Evolutionary conservation across 495 filamentous ascomycete species (phyloP), one percentile per base, ranked within the genome.

Genomic region (Aspergillus saccharolyticus): DNA sequence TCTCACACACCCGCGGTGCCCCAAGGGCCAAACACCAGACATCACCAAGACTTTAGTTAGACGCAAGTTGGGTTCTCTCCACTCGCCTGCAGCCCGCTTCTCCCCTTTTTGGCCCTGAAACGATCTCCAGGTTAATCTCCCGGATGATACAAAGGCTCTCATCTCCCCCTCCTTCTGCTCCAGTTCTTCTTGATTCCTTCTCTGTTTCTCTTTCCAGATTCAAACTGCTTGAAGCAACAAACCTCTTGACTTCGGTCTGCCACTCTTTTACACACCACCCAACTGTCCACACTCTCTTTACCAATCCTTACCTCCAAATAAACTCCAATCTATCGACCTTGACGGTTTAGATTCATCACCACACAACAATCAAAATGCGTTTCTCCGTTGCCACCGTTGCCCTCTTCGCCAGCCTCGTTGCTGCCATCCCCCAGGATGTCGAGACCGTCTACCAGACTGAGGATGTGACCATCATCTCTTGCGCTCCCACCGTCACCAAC

Each of bases 381-480:
- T 82, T 80, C 77, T 66, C 78, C 61, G 55, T 72, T 65, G 73
- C 70, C 61, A 65, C 75, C 64, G 58, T 78, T 70, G 77, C 77
- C 65, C 66, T 81, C 71, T 76, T 77, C 70, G 77, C 77, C 63
- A 73, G 74, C 66, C 70, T 76, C 62, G 70, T 71, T 59, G 65
- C 64, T 63, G 75, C 75, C 63, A 57, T 69, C 63, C 66, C 68
- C 59, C 62, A 64, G 58, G 70, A 58, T 56, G 70, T 74, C 58
- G 52, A 69, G 61, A 80, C 77, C 63, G 69, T 82, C 75, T 82
- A 78, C 76, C 63, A 70, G 70, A 85, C 80, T 63, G 70, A 75
- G 48, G 75, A 77, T 59, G 74, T 79, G 56, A 81, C 79, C 65
- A 71, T 84, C 74, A 85, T 77, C 66, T 83, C 78, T 24, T 89